phyloP scores from a whole-genome alignment of 495 filamentous ascomycete species.

The Thermothielavioides terrestris region DNA sequence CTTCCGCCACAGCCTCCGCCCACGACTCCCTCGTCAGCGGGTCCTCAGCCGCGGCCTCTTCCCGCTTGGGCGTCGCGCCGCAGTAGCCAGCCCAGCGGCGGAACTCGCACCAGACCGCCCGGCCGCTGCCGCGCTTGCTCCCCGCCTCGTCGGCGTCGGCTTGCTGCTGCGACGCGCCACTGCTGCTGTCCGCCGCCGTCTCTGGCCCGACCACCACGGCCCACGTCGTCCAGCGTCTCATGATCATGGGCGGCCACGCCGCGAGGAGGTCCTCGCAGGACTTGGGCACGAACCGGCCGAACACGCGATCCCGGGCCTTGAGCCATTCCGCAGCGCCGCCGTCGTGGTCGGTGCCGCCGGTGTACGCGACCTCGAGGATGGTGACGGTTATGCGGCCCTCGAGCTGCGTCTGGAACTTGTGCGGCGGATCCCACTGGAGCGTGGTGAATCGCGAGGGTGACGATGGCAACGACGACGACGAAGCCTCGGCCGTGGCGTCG shows the following conservation, averaged over 20 bases:
- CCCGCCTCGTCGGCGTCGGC: neutral
- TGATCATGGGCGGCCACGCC: neutral
- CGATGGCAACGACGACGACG: neutral
- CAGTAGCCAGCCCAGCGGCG: conserved; percentile 8
- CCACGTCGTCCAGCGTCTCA: neutral
- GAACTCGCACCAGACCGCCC: conserved; percentile 15
- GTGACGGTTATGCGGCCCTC: neutral
- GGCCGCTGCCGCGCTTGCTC: no score
- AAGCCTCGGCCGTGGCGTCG: neutral
- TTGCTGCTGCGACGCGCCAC: neutral
- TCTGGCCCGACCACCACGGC: neutral
- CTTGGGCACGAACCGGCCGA: neutral
- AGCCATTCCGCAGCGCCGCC: neutral
- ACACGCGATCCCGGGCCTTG: no score
- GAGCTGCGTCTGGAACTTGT: no score
- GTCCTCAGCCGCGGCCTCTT: conserved; percentile 12
- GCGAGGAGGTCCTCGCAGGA: neutral
- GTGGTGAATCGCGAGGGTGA: neutral
- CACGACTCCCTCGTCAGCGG: conserved; percentile 17
- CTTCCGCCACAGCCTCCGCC: conserved; percentile 9
- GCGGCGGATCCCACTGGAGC: no score
- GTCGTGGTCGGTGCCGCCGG: neutral
- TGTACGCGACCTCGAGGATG: neutral
- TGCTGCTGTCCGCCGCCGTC: neutral
- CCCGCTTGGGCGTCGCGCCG: conserved; percentile 7